Evolutionary conservation across 371 early-diverging fungal species (phyloP), one percentile per base, ranked within the genome.

Genomic region (Coelomomyces lativittatus): DNA sequence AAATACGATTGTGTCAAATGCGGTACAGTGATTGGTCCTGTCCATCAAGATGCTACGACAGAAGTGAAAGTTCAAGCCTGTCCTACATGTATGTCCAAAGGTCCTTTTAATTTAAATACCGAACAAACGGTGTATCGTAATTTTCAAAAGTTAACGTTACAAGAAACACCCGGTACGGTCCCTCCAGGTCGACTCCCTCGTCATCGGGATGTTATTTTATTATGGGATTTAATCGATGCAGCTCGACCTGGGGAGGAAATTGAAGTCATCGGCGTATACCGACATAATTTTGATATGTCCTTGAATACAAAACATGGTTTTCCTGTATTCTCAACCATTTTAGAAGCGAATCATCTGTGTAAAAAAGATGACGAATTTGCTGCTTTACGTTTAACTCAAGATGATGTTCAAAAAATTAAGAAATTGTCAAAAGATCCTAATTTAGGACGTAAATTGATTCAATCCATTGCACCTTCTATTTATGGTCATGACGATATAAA

Each of bases 401-500:
- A 96, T 21, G 98, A 98, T 55, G 79, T 81, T 39, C 76, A 80
- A 49, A 69, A 79, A 37, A 91, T 99, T 52, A 62, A 76, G 30
- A 61, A 70, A 6, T 67, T 97, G 48, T 64, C 84, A 7, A 75
- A 80, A 51, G 85, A 95, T 53, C 81, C 80, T 27, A 61, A 74
- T 39, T 84, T 97, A 43, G 79, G 87, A 28, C 39, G 29, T 23
- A 52, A 84, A 71, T 83, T 99, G 44, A 83, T 93, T 55, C 84
- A 86, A 57, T 84, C 84, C 50, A 91, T 99, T 50, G 98, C 98
- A 10, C 98, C 99, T 8, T 91, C 93, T 24, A 97, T 99, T 52
- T 97, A 86, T 63, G 99, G 99, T n/a, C 93, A 97, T 56, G 84
- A 86, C 26, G 84, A 92, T 57, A 89, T 98, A 53, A 98, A 98